These are phyloP conservation scores for Ogataea thermomethanolica DNA, from an alignment of 805 yeast genomes.

Conservation along the genomic window DNA sequence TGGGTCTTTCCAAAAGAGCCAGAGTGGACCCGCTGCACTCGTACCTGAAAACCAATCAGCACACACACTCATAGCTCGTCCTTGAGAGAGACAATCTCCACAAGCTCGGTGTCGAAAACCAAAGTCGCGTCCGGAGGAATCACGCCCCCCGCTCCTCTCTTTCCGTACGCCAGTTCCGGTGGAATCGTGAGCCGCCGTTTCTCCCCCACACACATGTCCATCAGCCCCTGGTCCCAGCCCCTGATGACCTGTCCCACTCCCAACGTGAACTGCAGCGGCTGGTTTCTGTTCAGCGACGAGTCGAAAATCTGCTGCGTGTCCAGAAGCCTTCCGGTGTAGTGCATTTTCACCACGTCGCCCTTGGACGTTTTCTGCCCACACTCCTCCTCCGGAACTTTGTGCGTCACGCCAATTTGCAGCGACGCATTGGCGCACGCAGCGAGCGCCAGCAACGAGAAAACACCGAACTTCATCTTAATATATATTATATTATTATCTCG, in stretches of 20 bases:
- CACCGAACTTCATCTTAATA: background rate
- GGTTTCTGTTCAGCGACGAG: conserved; percentile 58
- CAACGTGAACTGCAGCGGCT: conserved; percentile 67
- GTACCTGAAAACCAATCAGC: conserved; percentile 5
- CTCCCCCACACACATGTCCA: conserved; percentile 87
- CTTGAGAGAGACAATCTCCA: conserved; percentile 38
- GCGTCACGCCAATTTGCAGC: conserved; percentile 39
- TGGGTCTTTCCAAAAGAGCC: conserved; percentile 18
- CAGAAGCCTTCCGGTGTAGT: conserved; percentile 69
- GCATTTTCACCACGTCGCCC: conserved; percentile 73
- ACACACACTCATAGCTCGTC: conserved; percentile 24
- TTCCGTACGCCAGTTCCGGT: conserved; percentile 74
- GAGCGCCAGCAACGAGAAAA: background rate
- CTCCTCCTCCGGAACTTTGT: conserved; percentile 44
- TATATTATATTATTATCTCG: conserved; percentile 1
- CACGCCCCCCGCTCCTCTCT: conserved; percentile 59
- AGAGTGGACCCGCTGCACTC: conserved; percentile 21
- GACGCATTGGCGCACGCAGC: conserved; percentile 2
- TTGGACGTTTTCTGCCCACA: conserved; percentile 55
- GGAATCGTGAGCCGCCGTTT: conserved; percentile 78
- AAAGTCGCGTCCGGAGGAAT: conserved; percentile 79
- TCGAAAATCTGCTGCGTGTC: conserved; percentile 70
- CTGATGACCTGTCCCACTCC: conserved; percentile 78
- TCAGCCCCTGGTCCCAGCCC: conserved; percentile 90
- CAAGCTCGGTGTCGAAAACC: conserved; percentile 61